Percentiles rank a stretch among this genome's conserved stretches.
phyloP scores from a whole-genome alignment of 2,329 filamentous ascomycete genomes.

The Bretziella fagacearum region DNA sequence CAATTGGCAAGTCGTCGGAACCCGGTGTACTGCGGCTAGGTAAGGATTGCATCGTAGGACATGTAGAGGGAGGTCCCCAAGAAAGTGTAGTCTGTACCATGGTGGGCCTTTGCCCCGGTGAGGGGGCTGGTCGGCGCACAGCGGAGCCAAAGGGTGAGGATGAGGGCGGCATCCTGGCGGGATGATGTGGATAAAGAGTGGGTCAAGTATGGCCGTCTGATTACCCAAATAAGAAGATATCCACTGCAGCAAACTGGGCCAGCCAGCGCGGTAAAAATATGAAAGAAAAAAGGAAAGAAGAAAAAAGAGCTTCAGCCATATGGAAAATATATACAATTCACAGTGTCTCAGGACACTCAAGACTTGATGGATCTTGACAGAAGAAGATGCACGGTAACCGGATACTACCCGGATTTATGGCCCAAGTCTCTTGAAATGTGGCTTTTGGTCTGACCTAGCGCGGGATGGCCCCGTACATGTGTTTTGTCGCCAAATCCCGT shows the following conservation, averaged over 20 bases:
- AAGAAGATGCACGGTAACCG: no score
- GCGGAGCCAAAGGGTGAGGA: background rate
- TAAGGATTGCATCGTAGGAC: background rate
- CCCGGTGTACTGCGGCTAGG: background rate
- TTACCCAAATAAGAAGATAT: no score
- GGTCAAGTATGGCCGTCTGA: no score
- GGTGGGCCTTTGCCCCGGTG: background rate
- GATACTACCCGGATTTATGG: no score
- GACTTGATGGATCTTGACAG: no score
- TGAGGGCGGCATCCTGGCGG: background rate
- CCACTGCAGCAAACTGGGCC: no score
- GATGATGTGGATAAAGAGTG: no score
- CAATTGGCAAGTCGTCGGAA: background rate
- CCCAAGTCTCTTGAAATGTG: no score
- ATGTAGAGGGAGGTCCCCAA: background rate
- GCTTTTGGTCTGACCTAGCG: no score
- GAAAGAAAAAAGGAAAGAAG: background rate
- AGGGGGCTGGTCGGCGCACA: background rate
- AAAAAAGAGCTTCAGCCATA: background rate
- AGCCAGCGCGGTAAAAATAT: background rate
- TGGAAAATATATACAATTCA: background rate
- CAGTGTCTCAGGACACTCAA: no score
- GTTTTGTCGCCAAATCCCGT: no score
- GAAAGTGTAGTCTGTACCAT: background rate
- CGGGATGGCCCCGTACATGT: no score